These are phyloP conservation scores for Trichophaea hybrida DNA, from an alignment of 2,329 filamentous ascomycete genomes.

Conservation along the genomic window DNA sequence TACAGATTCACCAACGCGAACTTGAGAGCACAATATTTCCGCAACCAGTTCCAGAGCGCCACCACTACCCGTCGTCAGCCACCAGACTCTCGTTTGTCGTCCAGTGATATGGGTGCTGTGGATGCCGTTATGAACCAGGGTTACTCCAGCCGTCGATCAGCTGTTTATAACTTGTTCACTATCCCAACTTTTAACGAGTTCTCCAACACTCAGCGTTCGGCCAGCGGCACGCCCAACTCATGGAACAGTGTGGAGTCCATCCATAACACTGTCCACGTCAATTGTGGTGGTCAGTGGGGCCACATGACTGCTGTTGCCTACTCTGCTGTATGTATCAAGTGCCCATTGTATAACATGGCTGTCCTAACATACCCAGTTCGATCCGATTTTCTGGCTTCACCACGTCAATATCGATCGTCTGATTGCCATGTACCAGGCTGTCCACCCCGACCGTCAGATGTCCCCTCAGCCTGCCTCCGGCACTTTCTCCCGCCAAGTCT, in stretches of 20 bases:
- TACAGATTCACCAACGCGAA: constrained; percentile 9
- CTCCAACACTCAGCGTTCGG: constrained; percentile 14
- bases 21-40: constrained; percentile 3
- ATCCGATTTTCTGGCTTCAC: constrained; percentile 28
- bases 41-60: constrained; percentile 12
- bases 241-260: constrained; percentile 22
- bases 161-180: constrained; percentile 22
- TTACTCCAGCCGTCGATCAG: constrained; percentile 15
- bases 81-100: not conserved
- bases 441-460: constrained; percentile 20
- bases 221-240: constrained; percentile 9
- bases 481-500: not conserved
- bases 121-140: not conserved
- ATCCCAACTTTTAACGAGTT: constrained; percentile 18
- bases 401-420: constrained; percentile 27
- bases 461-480: not conserved
- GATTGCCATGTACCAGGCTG: constrained; percentile 27
- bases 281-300: constrained; percentile 22
- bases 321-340: constrained; percentile 14
- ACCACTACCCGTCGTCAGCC: constrained; percentile 11
- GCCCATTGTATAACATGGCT: not conserved
- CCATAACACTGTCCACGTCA: constrained; percentile 26
- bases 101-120: not conserved
- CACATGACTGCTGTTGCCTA: constrained; percentile 28
- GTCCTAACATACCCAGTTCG: constrained; percentile 13